Base-by-base conservation (phyloP, 345 rosid genomes). In the Populus simonii region DNA sequence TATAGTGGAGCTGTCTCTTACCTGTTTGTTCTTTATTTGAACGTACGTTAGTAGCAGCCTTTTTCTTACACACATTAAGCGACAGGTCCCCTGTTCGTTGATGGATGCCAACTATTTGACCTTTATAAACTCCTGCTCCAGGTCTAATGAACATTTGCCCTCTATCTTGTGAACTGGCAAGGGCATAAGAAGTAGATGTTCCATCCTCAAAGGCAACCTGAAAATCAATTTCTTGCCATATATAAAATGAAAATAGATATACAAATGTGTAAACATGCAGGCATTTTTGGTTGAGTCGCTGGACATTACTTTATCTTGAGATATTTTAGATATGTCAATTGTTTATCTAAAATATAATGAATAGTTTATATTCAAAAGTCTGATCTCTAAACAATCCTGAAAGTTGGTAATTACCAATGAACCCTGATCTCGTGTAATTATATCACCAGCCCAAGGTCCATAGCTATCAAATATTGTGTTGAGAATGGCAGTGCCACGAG, bases 181-280 rank as follows among this genome's bases (percentile, higher is more conserved):
- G 91, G 6, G 99, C 99, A 41, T 93, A 96, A 13, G 99, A 93
- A 67, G 94, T 90, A 70, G 91, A 88, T 29, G 89, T 89, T 76
- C 99, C 99, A 68, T 85, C 90, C 87, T 93, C 98, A 83, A 90
- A 92, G n/a, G 98, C 98, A 83, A 93, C 99, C 98, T 93, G 91
- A 74, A 82, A 85, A 71, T 17, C 80, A 74, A 29, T 71, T 49
- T 33, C 78, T 53, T 57, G 65, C 68, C 68, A 39, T 72, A 69
- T 22, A 2, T 31, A 7, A 29, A 31, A 67, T 29, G 61, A n/a
- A 57, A 57, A n/a, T n/a, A 57, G 63, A 57, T 11, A n/a, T 8
- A n/a, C 23, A 57, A 12, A 11, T 3, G 63, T n/a, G 27, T 57
- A 57, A n/a, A 57, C 12, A n/a, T n/a, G 63, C 63, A n/a, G 29